Evolutionary conservation across 306 rosid species (phyloP), one percentile per base, ranked within the genome.

Genomic region (Arachis stenosperma): DNA sequence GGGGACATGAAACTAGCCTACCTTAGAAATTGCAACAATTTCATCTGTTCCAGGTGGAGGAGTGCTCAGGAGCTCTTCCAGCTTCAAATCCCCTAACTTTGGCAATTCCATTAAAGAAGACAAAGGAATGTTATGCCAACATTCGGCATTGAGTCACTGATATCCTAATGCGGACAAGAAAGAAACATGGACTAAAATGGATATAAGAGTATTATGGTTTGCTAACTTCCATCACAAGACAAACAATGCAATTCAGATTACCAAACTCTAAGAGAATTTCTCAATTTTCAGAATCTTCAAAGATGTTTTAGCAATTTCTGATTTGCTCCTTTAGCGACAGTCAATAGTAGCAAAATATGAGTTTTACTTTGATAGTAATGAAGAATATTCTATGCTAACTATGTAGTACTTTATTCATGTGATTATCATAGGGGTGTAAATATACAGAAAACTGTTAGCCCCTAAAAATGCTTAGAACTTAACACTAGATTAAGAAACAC

Each of bases 21-120:
- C 97, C 90, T 88, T 92, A 3, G 93, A 77, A 78, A 92, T 88
- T 59, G 97, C 97, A 48, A 89, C 53, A 51, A 91, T 88, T 86
- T 92, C 97, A 80, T 92, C 97, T 39, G 86, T 67, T 74, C 97
- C 97, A 48, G 96, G 97, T 51, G 97, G 97, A 54, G 91, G 93
- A 13, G 93, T 86, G 73, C 86, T 86, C 71, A 92, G 78, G 42
- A 89, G 77, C 78, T 92, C 97, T 82, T 89, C 97, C 51, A 92
- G 84, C 73, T 88, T 89, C 69, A 92, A 80, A 11, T 92, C 96
- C 75, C 91, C 96, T 65, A 92, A 65, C 97, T 92, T 37, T 48
- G 56, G 44, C 48, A 76, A 51, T 15, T 67, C 77, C 71, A 60
- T 63, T 67, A 78, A 60, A 66, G 50, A 75, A 60, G 61, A 47